Evolutionary conservation across 1,139 yeast genomes (phyloP).

Genomic region (Meyerozyma guilliermondii): DNA sequence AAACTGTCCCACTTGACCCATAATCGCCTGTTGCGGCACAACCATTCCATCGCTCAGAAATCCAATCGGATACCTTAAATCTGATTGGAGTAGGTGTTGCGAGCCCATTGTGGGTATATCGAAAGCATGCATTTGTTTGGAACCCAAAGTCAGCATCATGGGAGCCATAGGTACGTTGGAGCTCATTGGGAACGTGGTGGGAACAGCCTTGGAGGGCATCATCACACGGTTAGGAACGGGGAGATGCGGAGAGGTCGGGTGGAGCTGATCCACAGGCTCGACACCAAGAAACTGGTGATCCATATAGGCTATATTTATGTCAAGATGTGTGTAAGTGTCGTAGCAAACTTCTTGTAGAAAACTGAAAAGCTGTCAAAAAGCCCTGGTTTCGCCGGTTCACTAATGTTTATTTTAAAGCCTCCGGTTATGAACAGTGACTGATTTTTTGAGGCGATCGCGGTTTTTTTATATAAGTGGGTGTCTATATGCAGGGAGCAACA

Average conservation of each 20-base stretch:
- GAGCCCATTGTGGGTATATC: neutral
- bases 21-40: neutral
- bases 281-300: constrained; percentile 2
- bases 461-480: neutral
- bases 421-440: neutral
- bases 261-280: constrained; percentile 2
- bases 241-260: constrained; percentile 1
- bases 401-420: neutral
- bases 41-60: neutral
- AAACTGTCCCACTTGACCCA: neutral
- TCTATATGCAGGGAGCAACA: constrained; percentile 1
- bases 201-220: neutral
- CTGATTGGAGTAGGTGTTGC: neutral
- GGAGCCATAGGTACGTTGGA: neutral
- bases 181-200: neutral
- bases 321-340: too few relatives aligned
- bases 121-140: neutral
- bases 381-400: neutral
- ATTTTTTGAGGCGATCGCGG: neutral
- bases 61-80: neutral
- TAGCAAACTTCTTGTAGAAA: too few relatives aligned
- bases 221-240: neutral
- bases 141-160: neutral
- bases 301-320: neutral
- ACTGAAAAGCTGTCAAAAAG: too few relatives aligned